Evolutionary conservation across 805 yeast species (phyloP).

Genomic region (Phaffomyces antillensis): DNA sequence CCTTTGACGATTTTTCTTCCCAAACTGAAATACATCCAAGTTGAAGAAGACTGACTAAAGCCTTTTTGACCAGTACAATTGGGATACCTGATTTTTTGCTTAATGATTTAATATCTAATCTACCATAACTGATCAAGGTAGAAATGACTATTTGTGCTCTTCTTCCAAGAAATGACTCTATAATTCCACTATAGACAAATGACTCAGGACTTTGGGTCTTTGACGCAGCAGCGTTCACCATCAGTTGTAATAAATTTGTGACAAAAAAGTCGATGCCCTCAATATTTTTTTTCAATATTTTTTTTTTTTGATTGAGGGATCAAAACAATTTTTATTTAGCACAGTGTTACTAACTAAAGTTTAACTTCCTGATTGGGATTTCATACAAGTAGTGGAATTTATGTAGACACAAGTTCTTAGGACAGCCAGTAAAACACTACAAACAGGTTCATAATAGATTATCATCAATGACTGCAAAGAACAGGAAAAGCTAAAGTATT

Average conservation of each 20-base stretch:
- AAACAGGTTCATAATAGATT: no score
- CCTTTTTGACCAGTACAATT: conserved; percentile 45
- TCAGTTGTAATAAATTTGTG: neutral
- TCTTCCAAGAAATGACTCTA: conserved; percentile 59
- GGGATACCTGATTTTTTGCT: conserved; percentile 40
- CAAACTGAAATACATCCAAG: conserved; percentile 67
- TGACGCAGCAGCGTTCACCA: conserved; percentile 19
- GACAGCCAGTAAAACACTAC: no score
- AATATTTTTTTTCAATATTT: neutral
- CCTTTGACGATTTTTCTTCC: conserved; percentile 32
- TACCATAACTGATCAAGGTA: conserved; percentile 57
- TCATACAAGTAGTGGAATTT: no score
- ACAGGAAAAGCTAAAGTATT: neutral
- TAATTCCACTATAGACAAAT: conserved; percentile 47
- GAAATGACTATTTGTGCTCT: conserved; percentile 60
- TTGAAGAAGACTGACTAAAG: conserved; percentile 73
- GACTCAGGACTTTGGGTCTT: conserved; percentile 56
- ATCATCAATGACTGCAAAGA: no score
- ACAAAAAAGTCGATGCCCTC: no score
- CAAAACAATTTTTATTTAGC: no score
- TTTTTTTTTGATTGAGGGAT: neutral
- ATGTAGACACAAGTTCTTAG: no score
- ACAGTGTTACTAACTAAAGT: neutral
- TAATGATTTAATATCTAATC: conserved; percentile 52
- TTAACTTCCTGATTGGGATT: no score